These are phyloP conservation scores for Candida jianshihensis DNA, from an alignment of 805 yeast genomes.

Conservation along the genomic window DNA sequence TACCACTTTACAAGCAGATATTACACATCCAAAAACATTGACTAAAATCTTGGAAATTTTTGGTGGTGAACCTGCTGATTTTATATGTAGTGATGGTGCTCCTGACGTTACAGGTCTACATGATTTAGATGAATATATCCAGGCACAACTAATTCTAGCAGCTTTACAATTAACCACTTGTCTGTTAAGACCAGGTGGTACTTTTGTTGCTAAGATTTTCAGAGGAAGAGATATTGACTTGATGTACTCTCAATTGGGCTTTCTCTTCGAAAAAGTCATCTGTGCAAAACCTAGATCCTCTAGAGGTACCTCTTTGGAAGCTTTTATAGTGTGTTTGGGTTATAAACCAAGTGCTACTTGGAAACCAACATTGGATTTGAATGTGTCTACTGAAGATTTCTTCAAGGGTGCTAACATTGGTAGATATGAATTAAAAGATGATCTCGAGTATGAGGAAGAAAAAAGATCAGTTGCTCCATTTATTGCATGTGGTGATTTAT, in stretches of 20 bases:
- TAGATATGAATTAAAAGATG: conserved; percentile 40
- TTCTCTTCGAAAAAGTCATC: conserved; percentile 74
- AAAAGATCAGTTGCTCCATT: conserved; percentile 83
- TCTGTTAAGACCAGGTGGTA: conserved; percentile 80
- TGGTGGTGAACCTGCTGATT: conserved; percentile 90
- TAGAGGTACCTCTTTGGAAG: conserved; percentile 89
- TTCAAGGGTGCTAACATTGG: conserved; percentile 61
- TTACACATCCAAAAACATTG: conserved; percentile 90
- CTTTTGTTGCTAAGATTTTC: conserved; percentile 93
- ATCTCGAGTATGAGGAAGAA: conserved; percentile 43
- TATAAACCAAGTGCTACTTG: conserved; percentile 80
- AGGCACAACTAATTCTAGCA: conserved; percentile 86
- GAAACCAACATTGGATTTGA: conserved; percentile 58
- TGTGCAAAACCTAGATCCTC: conserved; percentile 97
- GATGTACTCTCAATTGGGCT: conserved; percentile 86
- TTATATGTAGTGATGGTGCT: conserved; percentile 96
- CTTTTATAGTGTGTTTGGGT: conserved; percentile 88
- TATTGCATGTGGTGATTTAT: conserved; percentile 89
- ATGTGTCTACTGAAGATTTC: conserved; percentile 71
- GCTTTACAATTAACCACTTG: conserved; percentile 92
- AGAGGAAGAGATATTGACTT: conserved; percentile 94
- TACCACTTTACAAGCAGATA: conserved; percentile 88
- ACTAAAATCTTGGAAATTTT: conserved; percentile 68
- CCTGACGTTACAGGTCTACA: conserved; percentile 98
- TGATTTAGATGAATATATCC: conserved; percentile 94